These are phyloP conservation scores for Uromyces viciae-fabae DNA, from an alignment of 1,284 basidiomycete species.

Conservation along the genomic window DNA sequence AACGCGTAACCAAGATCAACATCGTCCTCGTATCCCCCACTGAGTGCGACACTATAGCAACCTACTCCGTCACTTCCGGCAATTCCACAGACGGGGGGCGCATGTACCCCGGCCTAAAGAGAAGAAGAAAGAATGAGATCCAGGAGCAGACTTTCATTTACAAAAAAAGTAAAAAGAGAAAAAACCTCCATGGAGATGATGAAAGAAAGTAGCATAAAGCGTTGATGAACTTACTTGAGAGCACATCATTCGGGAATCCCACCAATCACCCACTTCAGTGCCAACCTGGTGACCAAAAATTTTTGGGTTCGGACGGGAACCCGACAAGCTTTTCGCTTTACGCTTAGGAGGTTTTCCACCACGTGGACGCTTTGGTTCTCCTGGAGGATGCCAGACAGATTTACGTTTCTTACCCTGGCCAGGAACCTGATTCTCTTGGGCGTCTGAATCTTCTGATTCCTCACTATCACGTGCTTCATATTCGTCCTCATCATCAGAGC, in stretches of 20 bases:
- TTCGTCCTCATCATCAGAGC: background rate
- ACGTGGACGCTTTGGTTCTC: slow-evolving; percentile 9
- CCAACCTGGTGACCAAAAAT: slow-evolving; percentile 55
- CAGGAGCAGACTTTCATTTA: slow-evolving; percentile 34
- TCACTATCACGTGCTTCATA: background rate
- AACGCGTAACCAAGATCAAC: slow-evolving; percentile 74
- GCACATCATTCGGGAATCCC: slow-evolving; percentile 48
- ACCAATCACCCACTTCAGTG: slow-evolving; percentile 48
- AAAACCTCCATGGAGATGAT: background rate
- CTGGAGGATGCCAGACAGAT: background rate
- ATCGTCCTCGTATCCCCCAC: slow-evolving; percentile 75
- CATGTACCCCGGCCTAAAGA: slow-evolving; percentile 50
- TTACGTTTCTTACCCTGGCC: slow-evolving; percentile 1
- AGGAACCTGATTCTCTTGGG: background rate
- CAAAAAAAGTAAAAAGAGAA: background rate
- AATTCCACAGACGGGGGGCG: slow-evolving; percentile 73
- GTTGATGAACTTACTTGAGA: slow-evolving; percentile 31
- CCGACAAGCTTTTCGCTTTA: slow-evolving; percentile 20
- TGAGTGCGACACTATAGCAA: slow-evolving; percentile 72
- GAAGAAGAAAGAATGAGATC: no score
- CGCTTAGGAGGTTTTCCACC: slow-evolving; percentile 4
- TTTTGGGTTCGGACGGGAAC: slow-evolving; percentile 47
- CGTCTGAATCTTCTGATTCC: slow-evolving; percentile 12
- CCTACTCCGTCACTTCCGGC: slow-evolving; percentile 63
- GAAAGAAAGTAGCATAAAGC: background rate